Evolutionary conservation across 2,329 filamentous ascomycete species (phyloP).

Genomic region (Geosmithia putterillii): DNA sequence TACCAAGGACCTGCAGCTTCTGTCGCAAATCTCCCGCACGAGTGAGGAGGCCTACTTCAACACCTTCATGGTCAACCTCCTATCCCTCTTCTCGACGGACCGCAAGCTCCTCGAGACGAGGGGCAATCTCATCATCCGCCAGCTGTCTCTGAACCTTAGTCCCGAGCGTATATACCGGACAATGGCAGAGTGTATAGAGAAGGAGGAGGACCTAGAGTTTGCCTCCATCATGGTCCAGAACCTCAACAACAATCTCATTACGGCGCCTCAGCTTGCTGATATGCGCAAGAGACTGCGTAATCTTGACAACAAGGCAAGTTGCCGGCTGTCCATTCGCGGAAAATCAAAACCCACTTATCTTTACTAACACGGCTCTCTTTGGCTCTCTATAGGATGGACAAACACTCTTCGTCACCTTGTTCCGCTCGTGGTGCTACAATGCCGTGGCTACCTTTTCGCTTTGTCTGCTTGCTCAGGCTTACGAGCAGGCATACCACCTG

Average conservation of each 20-base stretch:
- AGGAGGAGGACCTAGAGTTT: conserved; percentile 96
- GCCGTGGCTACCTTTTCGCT: conserved; percentile 95
- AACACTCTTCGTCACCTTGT: conserved; percentile 86
- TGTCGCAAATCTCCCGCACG: conserved; percentile 92
- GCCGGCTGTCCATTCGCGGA: background rate
- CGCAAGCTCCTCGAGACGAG: conserved; percentile 80
- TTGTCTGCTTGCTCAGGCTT: conserved; percentile 89
- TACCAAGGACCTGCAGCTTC: conserved; percentile 80
- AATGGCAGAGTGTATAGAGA: conserved; percentile 90
- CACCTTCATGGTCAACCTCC: conserved; percentile 93
- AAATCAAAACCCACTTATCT: background rate
- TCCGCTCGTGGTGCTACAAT: conserved; percentile 97
- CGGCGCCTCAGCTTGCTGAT: conserved; percentile 85
- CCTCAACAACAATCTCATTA: conserved; percentile 97
- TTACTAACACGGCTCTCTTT: conserved; percentile 2
- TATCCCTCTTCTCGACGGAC: conserved; percentile 93
- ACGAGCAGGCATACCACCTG: conserved; percentile 94
- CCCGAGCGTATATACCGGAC: conserved; percentile 93
- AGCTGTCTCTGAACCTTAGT: conserved; percentile 84
- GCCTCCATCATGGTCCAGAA: conserved; percentile 99
- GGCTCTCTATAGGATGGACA: conserved; percentile 60
- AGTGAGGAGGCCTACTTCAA: conserved; percentile 97
- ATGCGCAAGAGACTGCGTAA: conserved; percentile 83
- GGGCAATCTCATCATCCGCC: conserved; percentile 91
- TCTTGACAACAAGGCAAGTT: conserved; percentile 63